Conservation (phyloP, 495 filamentous ascomycete species). For the Aspergillus baeticus region DNA sequence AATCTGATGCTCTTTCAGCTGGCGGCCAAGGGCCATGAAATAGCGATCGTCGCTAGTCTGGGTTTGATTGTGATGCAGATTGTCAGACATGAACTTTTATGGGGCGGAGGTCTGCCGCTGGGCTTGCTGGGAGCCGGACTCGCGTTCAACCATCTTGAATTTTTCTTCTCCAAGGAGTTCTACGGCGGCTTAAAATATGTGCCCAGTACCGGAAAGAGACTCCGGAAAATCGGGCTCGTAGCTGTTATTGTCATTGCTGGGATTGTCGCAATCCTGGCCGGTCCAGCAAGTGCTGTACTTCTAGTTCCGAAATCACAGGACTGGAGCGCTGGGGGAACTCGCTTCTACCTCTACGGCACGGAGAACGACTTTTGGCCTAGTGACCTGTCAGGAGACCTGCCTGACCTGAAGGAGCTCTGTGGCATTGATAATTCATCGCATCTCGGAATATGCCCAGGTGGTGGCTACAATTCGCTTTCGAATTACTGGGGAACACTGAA, state of each 20-base stretch:
- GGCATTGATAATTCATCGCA: not conserved
- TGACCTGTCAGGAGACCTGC: not conserved
- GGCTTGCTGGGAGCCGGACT: constrained; percentile 18
- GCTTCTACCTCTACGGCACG: constrained; percentile 17
- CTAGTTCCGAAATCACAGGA: constrained; percentile 17
- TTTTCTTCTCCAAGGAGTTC: constrained; percentile 18
- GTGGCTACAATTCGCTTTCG: constrained; percentile 16
- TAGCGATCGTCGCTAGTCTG: constrained; percentile 19
- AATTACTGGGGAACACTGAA: constrained; percentile 13
- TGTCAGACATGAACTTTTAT: constrained; percentile 20
- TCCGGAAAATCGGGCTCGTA: constrained; percentile 7
- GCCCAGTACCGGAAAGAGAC: not conserved
- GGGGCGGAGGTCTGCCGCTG: constrained; percentile 22
- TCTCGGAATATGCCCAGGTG: constrained; percentile 17
- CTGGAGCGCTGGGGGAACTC: constrained; percentile 17
- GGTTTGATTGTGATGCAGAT: constrained; percentile 16
- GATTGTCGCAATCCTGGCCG: constrained; percentile 11
- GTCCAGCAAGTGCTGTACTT: constrained; percentile 19
- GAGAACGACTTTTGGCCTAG: constrained; percentile 16
- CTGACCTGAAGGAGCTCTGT: constrained; percentile 4
- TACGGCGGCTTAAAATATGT: constrained; percentile 10
- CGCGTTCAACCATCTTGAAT: constrained; percentile 17
- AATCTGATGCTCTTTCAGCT: constrained; percentile 22
- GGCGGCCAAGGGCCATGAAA: constrained; percentile 22
- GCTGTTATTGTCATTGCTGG: constrained; percentile 6